Percentiles rank a stretch among this genome's conserved stretches.
phyloP scores from a whole-genome alignment of 1,284 basidiomycete genomes.

The Trametes versicolor region DNA sequence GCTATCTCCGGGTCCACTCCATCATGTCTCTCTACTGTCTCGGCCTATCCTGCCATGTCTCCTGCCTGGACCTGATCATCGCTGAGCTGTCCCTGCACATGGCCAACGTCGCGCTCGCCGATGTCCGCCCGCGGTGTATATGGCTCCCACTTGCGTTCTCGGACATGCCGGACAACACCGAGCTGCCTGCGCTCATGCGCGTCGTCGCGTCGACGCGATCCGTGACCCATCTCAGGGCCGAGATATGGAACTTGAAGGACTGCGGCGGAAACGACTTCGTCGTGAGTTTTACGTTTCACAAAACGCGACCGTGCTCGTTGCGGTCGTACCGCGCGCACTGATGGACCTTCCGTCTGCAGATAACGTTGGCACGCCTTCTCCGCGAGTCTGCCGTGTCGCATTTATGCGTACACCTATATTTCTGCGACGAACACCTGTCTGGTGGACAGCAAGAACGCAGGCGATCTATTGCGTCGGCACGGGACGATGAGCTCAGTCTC shows the following conservation, averaged over 20 bases:
- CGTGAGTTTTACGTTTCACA: slow-evolving; percentile 1
- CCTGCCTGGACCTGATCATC: background rate
- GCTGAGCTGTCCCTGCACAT: background rate
- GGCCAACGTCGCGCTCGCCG: background rate
- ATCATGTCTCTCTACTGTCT: slow-evolving; percentile 6
- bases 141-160: background rate
- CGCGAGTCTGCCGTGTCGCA: background rate
- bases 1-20: background rate
- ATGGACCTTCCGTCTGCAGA: background rate
- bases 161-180: background rate
- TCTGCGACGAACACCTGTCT: background rate
- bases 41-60: slow-evolving; percentile 9
- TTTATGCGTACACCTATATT: background rate
- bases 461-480: background rate
- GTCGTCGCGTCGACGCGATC: slow-evolving; percentile 2
- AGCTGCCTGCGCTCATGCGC: background rate
- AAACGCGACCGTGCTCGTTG: too few relatives aligned
- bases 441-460: background rate
- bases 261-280: background rate
- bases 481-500: background rate
- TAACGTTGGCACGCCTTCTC: background rate
- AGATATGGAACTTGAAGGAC: background rate
- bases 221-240: slow-evolving; percentile 5
- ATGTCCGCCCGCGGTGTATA: background rate
- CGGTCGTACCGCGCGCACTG: background rate